These are phyloP conservation scores for Skeletonema marinoi DNA, from an alignment of 108 stramenopile species.

Conservation along the genomic window DNA sequence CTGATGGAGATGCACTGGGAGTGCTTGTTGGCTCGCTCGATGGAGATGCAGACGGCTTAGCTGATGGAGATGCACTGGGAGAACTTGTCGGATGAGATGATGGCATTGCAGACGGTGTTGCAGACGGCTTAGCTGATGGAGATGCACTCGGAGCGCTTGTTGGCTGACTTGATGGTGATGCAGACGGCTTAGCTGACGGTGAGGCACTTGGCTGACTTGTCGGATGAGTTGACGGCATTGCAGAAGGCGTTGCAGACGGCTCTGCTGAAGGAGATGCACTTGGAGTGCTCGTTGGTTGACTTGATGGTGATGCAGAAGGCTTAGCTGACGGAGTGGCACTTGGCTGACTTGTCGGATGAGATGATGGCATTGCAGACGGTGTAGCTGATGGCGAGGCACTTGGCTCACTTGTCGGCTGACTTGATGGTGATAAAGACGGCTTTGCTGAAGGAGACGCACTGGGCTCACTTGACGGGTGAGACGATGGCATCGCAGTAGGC, in stretches of 20 bases:
- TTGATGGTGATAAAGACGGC: neutral
- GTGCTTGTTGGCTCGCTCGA: too few species aligned
- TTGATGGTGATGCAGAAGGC: neutral
- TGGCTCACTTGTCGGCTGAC: neutral
- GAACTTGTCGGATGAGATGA: too few species aligned
- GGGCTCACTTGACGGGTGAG: too few species aligned
- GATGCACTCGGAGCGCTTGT: too few species aligned
- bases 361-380: constrained; percentile 3
- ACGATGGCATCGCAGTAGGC: too few species aligned
- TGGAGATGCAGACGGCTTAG: too few species aligned
- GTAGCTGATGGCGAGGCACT: neutral
- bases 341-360: neutral
- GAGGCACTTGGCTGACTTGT: neutral
- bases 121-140: neutral
- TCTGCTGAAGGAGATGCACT: neutral
- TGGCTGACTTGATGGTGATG: too few species aligned
- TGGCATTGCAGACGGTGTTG: too few species aligned
- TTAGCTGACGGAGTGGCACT: neutral
- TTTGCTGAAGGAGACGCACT: neutral
- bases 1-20: too few species aligned
- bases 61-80: too few species aligned
- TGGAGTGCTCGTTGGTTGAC: constrained; percentile 5
- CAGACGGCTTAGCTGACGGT: neutral
- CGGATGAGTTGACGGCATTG: neutral
- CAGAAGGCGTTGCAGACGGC: neutral